Evolutionary conservation across 2,329 filamentous ascomycete species (phyloP).

Genomic region (Apiospora saccharicola): DNA sequence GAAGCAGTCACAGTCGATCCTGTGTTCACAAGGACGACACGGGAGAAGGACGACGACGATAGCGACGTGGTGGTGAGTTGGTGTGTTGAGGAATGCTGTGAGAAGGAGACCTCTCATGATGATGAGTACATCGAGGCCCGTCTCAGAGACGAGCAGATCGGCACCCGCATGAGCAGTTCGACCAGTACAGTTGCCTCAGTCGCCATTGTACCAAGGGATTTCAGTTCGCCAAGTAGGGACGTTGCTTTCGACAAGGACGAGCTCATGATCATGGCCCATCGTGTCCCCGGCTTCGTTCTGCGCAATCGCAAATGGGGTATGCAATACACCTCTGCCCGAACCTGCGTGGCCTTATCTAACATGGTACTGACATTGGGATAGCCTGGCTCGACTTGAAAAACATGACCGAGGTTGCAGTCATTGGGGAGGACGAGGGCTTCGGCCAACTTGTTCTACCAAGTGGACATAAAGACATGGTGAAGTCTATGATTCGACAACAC

Average conservation of each 20-base stretch:
- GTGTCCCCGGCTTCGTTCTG: not conserved
- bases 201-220: not conserved
- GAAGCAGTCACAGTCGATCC: not conserved
- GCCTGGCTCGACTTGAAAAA: not conserved
- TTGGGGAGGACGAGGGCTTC: not conserved
- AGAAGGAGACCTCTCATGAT: not conserved
- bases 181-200: not conserved
- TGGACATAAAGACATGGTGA: not conserved
- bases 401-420: not conserved
- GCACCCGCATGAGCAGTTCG: not conserved
- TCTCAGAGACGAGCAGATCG: not conserved
- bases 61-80: not conserved
- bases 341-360: no score
- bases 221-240: not conserved
- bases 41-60: not conserved
- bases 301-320: constrained; percentile 16
- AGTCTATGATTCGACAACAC: constrained; percentile 14
- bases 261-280: not conserved
- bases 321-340: not conserved
- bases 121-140: not conserved
- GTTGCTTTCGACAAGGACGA: not conserved
- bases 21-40: not conserved
- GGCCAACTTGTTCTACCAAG: not conserved
- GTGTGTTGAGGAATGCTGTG: not conserved
- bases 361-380: not conserved